A percentile compares a stretch with the other conserved stretches of the same genome.
phyloP scores from a whole-genome alignment of 805 yeast genomes.

The Ogataea minuta region DNA sequence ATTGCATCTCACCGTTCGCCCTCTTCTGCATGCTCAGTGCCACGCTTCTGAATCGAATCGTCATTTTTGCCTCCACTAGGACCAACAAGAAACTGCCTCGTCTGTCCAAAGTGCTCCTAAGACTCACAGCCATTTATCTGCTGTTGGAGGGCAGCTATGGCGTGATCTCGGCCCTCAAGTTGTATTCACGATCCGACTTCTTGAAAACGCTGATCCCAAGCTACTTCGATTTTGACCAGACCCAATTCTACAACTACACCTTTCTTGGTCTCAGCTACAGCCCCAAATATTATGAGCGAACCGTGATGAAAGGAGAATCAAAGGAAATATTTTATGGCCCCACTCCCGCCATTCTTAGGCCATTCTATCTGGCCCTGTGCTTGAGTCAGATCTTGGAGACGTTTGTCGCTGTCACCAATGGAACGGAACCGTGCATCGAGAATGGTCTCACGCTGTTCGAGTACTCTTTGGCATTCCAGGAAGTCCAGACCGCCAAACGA shows the following conservation, averaged over 20 bases:
- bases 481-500: conserved; percentile 49
- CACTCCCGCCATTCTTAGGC: conserved; percentile 53
- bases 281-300: conserved; percentile 18
- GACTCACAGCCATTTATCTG: conserved; percentile 37
- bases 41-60: conserved; percentile 53
- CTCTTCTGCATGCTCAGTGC: conserved; percentile 57
- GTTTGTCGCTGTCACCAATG: conserved; percentile 56
- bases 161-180: conserved; percentile 32
- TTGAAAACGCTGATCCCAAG: conserved; percentile 15
- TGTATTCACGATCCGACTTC: conserved; percentile 18
- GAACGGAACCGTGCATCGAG: conserved; percentile 56
- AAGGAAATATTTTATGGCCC: conserved; percentile 36
- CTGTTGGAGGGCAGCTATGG: conserved; percentile 38
- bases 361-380: conserved; percentile 56
- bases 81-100: conserved; percentile 37
- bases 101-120: conserved; percentile 33
- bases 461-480: conserved; percentile 74
- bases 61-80: conserved; percentile 55
- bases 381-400: conserved; percentile 65
- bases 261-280: conserved; percentile 31
- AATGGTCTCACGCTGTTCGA: conserved; percentile 73
- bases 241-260: conserved; percentile 21
- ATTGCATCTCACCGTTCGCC: conserved; percentile 50
- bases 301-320: conserved; percentile 10
- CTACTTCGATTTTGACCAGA: conserved; percentile 27